A percentile compares a stretch with the other conserved stretches of the same genome.
Conservation (phyloP, 495 filamentous ascomycete genomes). For the Aspergillus campestris region DNA sequence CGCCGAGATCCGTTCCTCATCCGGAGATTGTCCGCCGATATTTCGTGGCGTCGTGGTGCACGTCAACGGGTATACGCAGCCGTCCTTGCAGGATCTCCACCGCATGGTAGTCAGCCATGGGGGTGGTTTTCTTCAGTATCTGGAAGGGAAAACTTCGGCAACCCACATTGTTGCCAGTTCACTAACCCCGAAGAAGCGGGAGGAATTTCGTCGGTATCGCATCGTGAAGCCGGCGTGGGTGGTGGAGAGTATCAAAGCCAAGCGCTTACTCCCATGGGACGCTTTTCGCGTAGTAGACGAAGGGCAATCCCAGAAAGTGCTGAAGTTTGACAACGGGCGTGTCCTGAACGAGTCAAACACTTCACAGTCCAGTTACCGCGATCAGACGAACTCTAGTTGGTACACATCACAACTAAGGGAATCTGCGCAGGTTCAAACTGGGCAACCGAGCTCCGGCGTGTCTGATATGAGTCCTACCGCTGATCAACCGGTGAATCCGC, state of each 20-base stretch:
- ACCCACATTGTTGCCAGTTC: slow-evolving; percentile 92
- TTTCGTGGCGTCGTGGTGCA: slow-evolving; percentile 85
- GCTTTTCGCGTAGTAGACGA: slow-evolving; percentile 76
- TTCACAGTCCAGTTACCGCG: slow-evolving; percentile 51
- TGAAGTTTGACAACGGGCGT: slow-evolving; percentile 65
- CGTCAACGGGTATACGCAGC: slow-evolving; percentile 91
- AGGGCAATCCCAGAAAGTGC: slow-evolving; percentile 62
- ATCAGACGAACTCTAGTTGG: slow-evolving; percentile 70
- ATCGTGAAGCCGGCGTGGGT: slow-evolving; percentile 98
- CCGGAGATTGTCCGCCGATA: slow-evolving; percentile 63
- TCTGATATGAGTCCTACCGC: neutral
- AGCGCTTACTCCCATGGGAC: slow-evolving; percentile 76
- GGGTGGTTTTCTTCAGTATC: slow-evolving; percentile 85
- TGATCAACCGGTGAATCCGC: neutral
- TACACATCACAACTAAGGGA: slow-evolving; percentile 61
- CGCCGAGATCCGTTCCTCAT: slow-evolving; percentile 61
- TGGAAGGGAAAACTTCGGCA: slow-evolving; percentile 86
- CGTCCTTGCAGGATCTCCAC: slow-evolving; percentile 79
- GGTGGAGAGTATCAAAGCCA: slow-evolving; percentile 75
- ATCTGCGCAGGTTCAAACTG: neutral
- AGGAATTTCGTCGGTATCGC: slow-evolving; percentile 76
- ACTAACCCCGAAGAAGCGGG: slow-evolving; percentile 82
- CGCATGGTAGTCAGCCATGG: slow-evolving; percentile 81
- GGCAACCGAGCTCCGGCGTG: neutral
- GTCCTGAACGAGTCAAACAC: slow-evolving; percentile 58